Evolutionary conservation across 345 rosid genomes (phyloP), one percentile per base, ranked within the genome.

Genomic region (Syzygium aqueum): DNA sequence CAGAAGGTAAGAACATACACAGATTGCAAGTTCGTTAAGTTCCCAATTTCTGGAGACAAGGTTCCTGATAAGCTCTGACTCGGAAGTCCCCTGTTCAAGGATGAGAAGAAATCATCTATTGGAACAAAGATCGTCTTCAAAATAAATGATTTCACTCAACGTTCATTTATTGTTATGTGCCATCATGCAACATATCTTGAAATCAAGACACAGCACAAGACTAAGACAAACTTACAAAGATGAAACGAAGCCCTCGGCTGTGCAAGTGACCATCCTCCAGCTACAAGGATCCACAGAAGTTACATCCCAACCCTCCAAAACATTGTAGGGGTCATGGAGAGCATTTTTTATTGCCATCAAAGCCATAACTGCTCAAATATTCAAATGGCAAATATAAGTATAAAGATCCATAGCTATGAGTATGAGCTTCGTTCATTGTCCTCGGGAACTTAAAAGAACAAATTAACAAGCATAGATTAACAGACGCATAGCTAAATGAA

Each of bases 261-360:
- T 89, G 91, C 99, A 98, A 88, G 98, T 93, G 86, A 98, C 93
- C 99, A 98, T 98, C 91, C 97, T 95, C 99, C 99, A 98, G 91
- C 99, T 96, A 93, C 99, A 98, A 85, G 99, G 99, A 95, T 96
- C 99, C 43, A 98, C 99, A 87, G 99, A 96, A 90, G 92, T 96
- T 82, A 92, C 92, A 92, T 98, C 99, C 99, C 99, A 98, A 87
- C 94, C 93, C 87, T 95, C 99, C 91, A 98, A 91, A 88, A 96
- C 98, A 91, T 93, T 96, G 91, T 96, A 94, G 0, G 99, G 99
- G 88, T 98, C 99, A 78, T 89, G 96, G 83, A 98, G 93, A 87
- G 93, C 95, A 84, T 33, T 89, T 92, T 97, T 98, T 56, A 98
- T 93, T 87, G 95, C 96, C 90, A 94, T 92, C 89, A 98, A 92